These are phyloP conservation scores for Escallonia rubra DNA, from an alignment of 129 eudicot genomes.

Conservation along the genomic window DNA sequence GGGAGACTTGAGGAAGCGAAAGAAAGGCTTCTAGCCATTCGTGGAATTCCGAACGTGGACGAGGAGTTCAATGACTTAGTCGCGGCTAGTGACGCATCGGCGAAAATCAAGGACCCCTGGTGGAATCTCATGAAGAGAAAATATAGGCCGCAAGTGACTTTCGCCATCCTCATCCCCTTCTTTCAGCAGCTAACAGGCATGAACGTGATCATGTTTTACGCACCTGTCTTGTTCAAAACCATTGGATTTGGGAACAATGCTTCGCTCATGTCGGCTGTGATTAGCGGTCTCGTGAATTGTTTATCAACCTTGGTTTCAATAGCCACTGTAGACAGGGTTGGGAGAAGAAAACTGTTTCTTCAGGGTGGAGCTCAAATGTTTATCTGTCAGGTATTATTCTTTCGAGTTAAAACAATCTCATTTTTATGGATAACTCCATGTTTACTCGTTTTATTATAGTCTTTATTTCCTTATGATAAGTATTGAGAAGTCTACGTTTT, in stretches of 20 bases:
- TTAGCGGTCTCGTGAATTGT: slow-evolving; percentile 37
- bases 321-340: slow-evolving; percentile 24
- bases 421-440: not conserved
- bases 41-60: slow-evolving; percentile 38
- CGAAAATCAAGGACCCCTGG: slow-evolving; percentile 39
- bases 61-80: slow-evolving; percentile 45
- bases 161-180: slow-evolving; percentile 38
- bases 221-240: slow-evolving; percentile 53
- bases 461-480: not conserved
- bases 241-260: slow-evolving; percentile 48
- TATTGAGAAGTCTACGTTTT: not conserved
- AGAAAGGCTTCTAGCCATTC: slow-evolving; percentile 15
- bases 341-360: slow-evolving; percentile 35
- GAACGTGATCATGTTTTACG: slow-evolving; percentile 60
- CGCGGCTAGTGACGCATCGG: slow-evolving; percentile 39
- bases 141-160: slow-evolving; percentile 46
- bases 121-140: slow-evolving; percentile 26
- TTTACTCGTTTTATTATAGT: not conserved
- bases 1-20: slow-evolving; percentile 36
- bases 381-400: slow-evolving; percentile 31
- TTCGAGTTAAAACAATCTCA: not conserved
- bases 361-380: slow-evolving; percentile 50
- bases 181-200: slow-evolving; percentile 63
- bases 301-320: slow-evolving; percentile 37
- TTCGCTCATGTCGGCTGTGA: slow-evolving; percentile 45